Base-by-base conservation (phyloP, 2,329 filamentous ascomycete species). In the Pezicula carpinea region DNA sequence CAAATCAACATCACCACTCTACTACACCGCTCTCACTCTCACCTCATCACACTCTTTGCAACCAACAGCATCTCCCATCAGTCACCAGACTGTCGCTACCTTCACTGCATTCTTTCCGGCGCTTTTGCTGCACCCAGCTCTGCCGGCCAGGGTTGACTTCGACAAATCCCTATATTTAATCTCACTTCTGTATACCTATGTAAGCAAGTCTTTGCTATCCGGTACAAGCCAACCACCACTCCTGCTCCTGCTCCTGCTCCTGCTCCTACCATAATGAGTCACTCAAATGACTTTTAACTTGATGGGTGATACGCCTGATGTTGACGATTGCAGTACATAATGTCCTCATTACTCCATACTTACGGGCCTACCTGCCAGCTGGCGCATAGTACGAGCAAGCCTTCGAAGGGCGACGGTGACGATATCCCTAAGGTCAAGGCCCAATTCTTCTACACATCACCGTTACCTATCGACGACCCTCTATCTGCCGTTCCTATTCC, bases 401-500 rank as follows among this genome's bases (percentile, higher is more conserved):
- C 52, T 2, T 45, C 51, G 29, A 54, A 52, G n/a, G 62, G 39
- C 60, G 64, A 50, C 59, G 65, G 53, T 59, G 68, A 74, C 45
- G 72, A 69, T 44, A 73, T 78, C 19, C 85, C 86, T 14, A 75
- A 79, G 0, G 65, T 86, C 45, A 73, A 76, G 26, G 76, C 85
- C 18, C 87, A 89, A 53, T 96, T 89, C 70, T 96, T 96, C 68
- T 96, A 95, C 66, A 79, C 82, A 13, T 93, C 89, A 10, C 73
- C 82, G 11, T 77, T 92, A 42, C 85, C 89, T 23, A 90, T 96
- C 61, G 90, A 96, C 60, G 90, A 96, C 60, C 89, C 89, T 19
- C 75, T 95, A n/a, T 89, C 86, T 8, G 79, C 85, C 1, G 69
- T 73, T 10, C 65, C 75, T 68, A 61, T 80, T 65, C 63, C 78